Conservation (phyloP, 306 rosid species). For the Ceratonia siliqua region DNA sequence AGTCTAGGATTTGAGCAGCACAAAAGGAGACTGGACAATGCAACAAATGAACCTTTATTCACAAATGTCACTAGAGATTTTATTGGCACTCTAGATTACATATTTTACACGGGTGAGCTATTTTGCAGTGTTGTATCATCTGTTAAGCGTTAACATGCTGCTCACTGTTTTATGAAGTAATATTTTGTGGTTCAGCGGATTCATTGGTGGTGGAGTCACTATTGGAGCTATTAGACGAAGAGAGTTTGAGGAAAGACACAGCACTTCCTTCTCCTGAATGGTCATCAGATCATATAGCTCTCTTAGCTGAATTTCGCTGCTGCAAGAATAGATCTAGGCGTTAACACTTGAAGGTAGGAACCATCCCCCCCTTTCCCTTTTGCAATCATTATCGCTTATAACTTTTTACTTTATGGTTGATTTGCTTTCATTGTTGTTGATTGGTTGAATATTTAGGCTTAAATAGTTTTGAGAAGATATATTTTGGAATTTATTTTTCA, state of each 20-base stretch:
- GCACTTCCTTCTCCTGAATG: constrained; percentile 99
- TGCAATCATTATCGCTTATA: not conserved
- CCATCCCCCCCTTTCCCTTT: not conserved
- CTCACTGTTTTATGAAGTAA: constrained; percentile 6
- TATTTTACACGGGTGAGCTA: constrained; percentile 86
- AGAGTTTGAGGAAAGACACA: constrained; percentile 93
- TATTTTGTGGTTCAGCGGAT: constrained; percentile 69
- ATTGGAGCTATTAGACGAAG: constrained; percentile 95
- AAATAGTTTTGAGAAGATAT: not conserved
- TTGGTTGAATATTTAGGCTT: not conserved
- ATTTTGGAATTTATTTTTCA: not conserved
- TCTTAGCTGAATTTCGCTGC: constrained; percentile 89
- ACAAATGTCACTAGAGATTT: constrained; percentile 93
- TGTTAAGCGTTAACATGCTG: not conserved
- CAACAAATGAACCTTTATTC: constrained; percentile 88
- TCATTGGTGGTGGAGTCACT: constrained; percentile 88
- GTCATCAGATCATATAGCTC: constrained; percentile 99
- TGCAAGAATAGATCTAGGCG: constrained; percentile 87
- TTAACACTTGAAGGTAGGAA: constrained; percentile 56
- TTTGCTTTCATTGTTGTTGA: not conserved
- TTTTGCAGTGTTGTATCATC: constrained; percentile 15
- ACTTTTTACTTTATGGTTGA: not conserved
- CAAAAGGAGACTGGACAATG: constrained; percentile 72
- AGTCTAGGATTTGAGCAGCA: constrained; percentile 78
- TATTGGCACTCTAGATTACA: constrained; percentile 94